Percentiles rank a stretch among this genome's conserved stretches.
Conservation (phyloP, 2,329 filamentous ascomycete genomes). For the Colletotrichum neosansevieriae region DNA sequence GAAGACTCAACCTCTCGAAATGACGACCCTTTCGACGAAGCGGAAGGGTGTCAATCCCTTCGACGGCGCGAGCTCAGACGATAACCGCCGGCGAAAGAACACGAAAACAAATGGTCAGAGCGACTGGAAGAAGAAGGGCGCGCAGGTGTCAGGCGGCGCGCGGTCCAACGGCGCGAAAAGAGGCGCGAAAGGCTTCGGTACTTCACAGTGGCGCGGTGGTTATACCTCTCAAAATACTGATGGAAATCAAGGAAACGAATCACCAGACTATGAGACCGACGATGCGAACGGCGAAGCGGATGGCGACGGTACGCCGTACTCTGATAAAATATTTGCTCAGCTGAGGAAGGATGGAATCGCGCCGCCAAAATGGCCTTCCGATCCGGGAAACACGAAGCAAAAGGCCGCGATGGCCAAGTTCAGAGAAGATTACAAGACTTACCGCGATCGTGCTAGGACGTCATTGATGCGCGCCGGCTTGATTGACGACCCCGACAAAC, state of each 20-base stretch:
- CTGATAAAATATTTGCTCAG: constrained; percentile 64
- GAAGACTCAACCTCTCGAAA: constrained; percentile 43
- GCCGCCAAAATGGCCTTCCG: constrained; percentile 66
- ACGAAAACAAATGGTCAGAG: constrained; percentile 41
- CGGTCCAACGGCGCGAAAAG: constrained; percentile 35
- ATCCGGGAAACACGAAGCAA: constrained; percentile 62
- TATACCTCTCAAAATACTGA: constrained; percentile 32
- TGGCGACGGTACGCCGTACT: constrained; percentile 52
- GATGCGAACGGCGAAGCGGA: constrained; percentile 29
- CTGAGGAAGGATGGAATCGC: constrained; percentile 66
- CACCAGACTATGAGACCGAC: constrained; percentile 40
- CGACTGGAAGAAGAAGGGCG: constrained; percentile 43
- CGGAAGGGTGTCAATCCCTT: constrained; percentile 45
- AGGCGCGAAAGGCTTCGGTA: constrained; percentile 24
- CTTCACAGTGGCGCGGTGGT: constrained; percentile 31
- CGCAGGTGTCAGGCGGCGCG: constrained; percentile 15
- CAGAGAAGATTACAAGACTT: constrained; percentile 67
- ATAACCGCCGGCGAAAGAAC: constrained; percentile 38
- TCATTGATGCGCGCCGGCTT: constrained; percentile 70
- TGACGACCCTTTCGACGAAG: constrained; percentile 46
- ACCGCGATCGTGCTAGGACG: constrained; percentile 67
- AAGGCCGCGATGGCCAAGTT: constrained; percentile 66
- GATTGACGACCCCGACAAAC: constrained; percentile 74
- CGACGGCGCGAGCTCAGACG: constrained; percentile 42
- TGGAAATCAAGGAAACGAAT: constrained; percentile 1